These are phyloP conservation scores for Sungouiozyma intestinalis DNA, from an alignment of 805 yeast species.

Conservation along the genomic window DNA sequence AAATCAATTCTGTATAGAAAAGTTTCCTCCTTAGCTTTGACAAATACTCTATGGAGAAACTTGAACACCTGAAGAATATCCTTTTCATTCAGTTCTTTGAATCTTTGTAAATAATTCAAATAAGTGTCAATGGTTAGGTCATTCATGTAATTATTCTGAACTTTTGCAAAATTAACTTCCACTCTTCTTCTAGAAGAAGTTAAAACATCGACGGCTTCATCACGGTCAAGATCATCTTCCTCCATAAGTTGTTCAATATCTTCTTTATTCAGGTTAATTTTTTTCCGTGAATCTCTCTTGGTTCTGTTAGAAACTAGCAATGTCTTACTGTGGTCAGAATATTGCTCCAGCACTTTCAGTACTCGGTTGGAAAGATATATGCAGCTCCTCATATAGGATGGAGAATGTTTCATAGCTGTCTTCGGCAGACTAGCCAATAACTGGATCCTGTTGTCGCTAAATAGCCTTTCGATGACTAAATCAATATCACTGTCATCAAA, in stretches of 20 bases:
- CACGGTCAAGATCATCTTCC: slow-evolving; percentile 21
- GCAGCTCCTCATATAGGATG: slow-evolving; percentile 47
- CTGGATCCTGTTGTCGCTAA: slow-evolving; percentile 50
- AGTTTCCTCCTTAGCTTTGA: slow-evolving; percentile 48
- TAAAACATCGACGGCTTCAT: slow-evolving; percentile 24
- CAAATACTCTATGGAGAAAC: slow-evolving; percentile 62
- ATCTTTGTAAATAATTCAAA: slow-evolving; percentile 49
- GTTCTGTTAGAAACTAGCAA: slow-evolving; percentile 39
- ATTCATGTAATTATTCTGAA: slow-evolving; percentile 23
- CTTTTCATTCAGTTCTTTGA: slow-evolving; percentile 47
- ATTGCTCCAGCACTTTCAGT: slow-evolving; percentile 56
- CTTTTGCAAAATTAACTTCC: slow-evolving; percentile 17
- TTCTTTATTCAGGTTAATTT: slow-evolving; percentile 16
- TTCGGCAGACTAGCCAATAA: slow-evolving; percentile 50
- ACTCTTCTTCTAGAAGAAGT: slow-evolving; percentile 8
- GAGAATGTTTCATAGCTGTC: slow-evolving; percentile 51
- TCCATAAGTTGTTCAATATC: slow-evolving; percentile 32
- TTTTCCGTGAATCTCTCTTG: slow-evolving; percentile 17
- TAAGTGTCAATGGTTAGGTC: slow-evolving; percentile 57
- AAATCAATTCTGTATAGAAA: slow-evolving; percentile 64
- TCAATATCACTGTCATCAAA: slow-evolving; percentile 36
- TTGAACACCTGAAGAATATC: slow-evolving; percentile 55
- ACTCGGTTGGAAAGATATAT: slow-evolving; percentile 57
- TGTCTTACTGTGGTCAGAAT: slow-evolving; percentile 42
- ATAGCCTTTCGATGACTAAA: slow-evolving; percentile 56